phyloP scores from a whole-genome alignment of 2,329 filamentous ascomycete species.

The Alternaria rosae region DNA sequence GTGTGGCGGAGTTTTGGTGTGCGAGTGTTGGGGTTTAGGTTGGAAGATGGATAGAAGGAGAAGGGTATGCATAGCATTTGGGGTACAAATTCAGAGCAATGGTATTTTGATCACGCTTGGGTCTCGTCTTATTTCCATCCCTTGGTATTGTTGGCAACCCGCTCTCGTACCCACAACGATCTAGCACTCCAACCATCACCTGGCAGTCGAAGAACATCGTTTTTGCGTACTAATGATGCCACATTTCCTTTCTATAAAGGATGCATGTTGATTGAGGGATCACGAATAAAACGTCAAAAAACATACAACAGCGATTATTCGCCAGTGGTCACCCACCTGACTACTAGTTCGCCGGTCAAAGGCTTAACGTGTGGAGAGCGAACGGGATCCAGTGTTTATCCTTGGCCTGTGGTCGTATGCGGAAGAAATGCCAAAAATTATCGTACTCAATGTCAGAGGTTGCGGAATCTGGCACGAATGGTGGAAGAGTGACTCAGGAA shows the following conservation, averaged over 20 bases:
- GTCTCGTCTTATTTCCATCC: too few relatives aligned
- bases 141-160: too few relatives aligned
- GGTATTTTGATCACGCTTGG: too few relatives aligned
- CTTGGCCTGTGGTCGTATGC: constrained; percentile 15
- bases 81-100: too few relatives aligned
- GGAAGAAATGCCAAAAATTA: not conserved
- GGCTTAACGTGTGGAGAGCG: constrained; percentile 15
- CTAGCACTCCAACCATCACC: not conserved
- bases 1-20: constrained; percentile 30
- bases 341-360: constrained; percentile 4
- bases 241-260: not conserved
- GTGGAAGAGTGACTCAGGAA: too few relatives aligned
- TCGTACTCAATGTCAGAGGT: not conserved
- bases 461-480: too few relatives aligned
- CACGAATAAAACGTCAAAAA: not conserved
- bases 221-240: too few relatives aligned
- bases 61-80: not conserved
- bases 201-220: not conserved
- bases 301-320: constrained; percentile 2
- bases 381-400: constrained; percentile 10
- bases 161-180: too few relatives aligned
- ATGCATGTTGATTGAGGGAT: not conserved
- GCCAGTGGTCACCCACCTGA: not conserved
- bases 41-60: not conserved
- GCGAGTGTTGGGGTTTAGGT: constrained; percentile 13